Conservation (phyloP, 257 asterid species). For the Scutellaria baicalensis region DNA sequence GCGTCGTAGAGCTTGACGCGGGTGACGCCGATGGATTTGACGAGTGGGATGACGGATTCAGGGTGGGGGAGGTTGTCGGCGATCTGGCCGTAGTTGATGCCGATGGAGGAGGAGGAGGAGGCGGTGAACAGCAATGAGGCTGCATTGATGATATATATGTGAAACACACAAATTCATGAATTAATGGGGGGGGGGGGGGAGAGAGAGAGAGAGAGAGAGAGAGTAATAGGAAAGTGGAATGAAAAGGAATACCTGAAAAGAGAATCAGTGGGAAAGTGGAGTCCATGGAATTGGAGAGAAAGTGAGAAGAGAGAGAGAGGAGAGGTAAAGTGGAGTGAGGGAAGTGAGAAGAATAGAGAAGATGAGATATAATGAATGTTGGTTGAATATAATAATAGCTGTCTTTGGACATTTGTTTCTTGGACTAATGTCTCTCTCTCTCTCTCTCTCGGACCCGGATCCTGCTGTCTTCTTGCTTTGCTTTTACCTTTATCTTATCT, state of each 20-base stretch:
- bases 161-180: background rate
- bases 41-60: slow-evolving; percentile 45
- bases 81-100: slow-evolving; percentile 86
- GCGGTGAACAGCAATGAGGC: background rate
- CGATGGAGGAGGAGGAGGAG: slow-evolving; percentile 24
- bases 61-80: slow-evolving; percentile 84
- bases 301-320: background rate
- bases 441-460: too few species aligned
- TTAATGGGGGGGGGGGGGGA: background rate
- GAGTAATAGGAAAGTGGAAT: background rate
- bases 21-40: slow-evolving; percentile 61
- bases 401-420: background rate
- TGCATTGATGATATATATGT: background rate
- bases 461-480: too few species aligned
- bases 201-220: background rate
- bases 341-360: background rate
- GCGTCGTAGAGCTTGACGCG: slow-evolving; percentile 82
- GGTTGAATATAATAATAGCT: slow-evolving; percentile 10
- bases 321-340: background rate
- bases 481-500: too few species aligned
- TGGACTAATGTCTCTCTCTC: slow-evolving; percentile 7
- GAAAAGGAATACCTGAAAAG: slow-evolving; percentile 6
- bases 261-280: slow-evolving; percentile 1
- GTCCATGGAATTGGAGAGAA: background rate
- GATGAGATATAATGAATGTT: slow-evolving; percentile 9